These are phyloP conservation scores for Alisma plantagoaquatica DNA, from an alignment of 106 monocot genomes.

Conservation along the genomic window DNA sequence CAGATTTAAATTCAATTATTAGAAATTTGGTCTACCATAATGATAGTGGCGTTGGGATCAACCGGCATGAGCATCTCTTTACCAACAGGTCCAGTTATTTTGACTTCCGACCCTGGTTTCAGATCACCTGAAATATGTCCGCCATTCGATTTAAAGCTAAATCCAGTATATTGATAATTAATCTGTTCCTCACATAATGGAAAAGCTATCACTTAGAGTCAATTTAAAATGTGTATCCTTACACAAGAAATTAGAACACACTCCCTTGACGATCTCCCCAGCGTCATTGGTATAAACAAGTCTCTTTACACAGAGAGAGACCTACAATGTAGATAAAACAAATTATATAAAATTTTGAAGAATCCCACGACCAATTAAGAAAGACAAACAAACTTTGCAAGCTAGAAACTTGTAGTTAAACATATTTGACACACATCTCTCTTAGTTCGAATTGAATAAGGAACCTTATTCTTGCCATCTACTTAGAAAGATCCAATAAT, in stretches of 20 bases:
- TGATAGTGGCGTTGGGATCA: conserved; percentile 86
- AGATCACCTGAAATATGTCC: conserved; percentile 54
- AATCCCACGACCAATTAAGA: too few species aligned
- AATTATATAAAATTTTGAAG: background rate
- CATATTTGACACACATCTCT: too few species aligned
- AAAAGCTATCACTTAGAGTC: too few species aligned
- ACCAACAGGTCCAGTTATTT: conserved; percentile 90
- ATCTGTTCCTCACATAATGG: too few species aligned
- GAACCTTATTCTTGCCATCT: too few species aligned
- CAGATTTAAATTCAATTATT: background rate
- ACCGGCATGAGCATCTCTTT: conserved; percentile 99
- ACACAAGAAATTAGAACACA: conserved; percentile 98
- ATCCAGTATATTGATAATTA: too few species aligned
- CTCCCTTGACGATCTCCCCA: conserved; percentile 96
- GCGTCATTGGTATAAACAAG: conserved; percentile 92
- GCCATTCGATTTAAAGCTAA: too few species aligned
- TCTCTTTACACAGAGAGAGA: conserved; percentile 92
- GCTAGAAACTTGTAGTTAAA: too few species aligned
- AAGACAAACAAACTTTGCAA: too few species aligned
- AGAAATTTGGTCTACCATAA: conserved; percentile 51
- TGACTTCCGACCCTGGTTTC: conserved; percentile 81
- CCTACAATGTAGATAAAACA: conserved; percentile 29
- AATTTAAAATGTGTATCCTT: too few species aligned
- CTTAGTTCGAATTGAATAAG: too few species aligned
- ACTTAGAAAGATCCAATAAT: too few species aligned